These are phyloP conservation scores for Scutellaria minor DNA, from an alignment of 257 asterid species.

Conservation along the genomic window DNA sequence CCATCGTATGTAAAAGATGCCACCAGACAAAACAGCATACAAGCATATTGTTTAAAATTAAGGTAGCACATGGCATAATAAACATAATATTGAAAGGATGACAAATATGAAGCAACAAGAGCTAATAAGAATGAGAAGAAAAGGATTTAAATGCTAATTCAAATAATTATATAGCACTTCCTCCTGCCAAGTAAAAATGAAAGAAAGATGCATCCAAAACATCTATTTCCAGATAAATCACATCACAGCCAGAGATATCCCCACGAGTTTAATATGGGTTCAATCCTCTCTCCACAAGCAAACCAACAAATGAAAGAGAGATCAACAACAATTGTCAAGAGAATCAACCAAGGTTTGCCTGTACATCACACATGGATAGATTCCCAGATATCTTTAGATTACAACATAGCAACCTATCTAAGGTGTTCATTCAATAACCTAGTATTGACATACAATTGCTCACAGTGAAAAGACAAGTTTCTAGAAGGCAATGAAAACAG, in stretches of 20 bases:
- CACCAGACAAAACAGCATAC: slow-evolving; percentile 3
- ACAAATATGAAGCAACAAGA: slow-evolving; percentile 15
- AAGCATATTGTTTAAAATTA: not conserved
- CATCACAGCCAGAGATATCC: not conserved
- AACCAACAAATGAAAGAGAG: slow-evolving; percentile 4
- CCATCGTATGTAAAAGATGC: slow-evolving; percentile 2
- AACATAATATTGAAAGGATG: not conserved
- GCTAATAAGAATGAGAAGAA: not conserved
- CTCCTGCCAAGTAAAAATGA: slow-evolving; percentile 22
- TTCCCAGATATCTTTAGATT: not conserved
- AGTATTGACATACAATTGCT: slow-evolving; percentile 2
- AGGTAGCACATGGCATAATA: not conserved
- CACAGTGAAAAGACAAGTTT: not conserved
- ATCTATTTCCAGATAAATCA: slow-evolving; percentile 19
- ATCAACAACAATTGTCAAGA: not conserved
- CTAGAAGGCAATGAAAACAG: slow-evolving; percentile 22
- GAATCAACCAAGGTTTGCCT: not conserved
- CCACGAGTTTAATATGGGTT: slow-evolving; percentile 7
- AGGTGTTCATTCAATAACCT: slow-evolving; percentile 1
- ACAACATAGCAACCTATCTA: not conserved
- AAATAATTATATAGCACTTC: not conserved
- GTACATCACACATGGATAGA: not conserved
- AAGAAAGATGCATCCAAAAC: not conserved
- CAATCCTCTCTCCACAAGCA: slow-evolving; percentile 15
- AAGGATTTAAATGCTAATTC: slow-evolving; percentile 1